These are phyloP conservation scores for Neurospora sp. DNA, from an alignment of 2,329 filamentous ascomycete species.

Conservation along the genomic window DNA sequence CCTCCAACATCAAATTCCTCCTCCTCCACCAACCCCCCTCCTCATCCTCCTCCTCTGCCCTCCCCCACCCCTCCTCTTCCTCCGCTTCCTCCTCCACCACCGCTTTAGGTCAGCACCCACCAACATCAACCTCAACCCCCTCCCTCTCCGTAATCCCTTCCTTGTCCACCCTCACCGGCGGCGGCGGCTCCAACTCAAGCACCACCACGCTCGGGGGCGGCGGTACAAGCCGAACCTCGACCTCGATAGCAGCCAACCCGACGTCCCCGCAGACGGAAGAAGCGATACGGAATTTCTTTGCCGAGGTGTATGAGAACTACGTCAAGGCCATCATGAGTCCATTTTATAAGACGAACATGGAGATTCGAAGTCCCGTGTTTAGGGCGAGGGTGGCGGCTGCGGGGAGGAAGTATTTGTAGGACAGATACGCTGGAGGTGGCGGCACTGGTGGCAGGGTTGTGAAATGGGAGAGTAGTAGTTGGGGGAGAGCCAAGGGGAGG, in stretches of 20 bases:
- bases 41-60: slow-evolving; percentile 16
- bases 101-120: slow-evolving; percentile 86
- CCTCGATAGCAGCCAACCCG: slow-evolving; percentile 74
- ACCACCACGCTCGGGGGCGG: background rate
- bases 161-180: slow-evolving; percentile 19
- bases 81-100: slow-evolving; percentile 94
- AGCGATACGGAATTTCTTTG: slow-evolving; percentile 88
- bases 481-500: background rate
- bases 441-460: too few relatives aligned
- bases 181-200: slow-evolving; percentile 7
- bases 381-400: slow-evolving; percentile 71
- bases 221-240: slow-evolving; percentile 43
- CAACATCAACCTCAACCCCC: slow-evolving; percentile 86
- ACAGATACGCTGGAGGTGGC: background rate
- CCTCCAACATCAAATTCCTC: slow-evolving; percentile 85
- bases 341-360: slow-evolving; percentile 80
- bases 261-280: slow-evolving; percentile 88
- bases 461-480: background rate
- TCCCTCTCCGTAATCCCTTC: slow-evolving; percentile 63
- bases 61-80: slow-evolving; percentile 39
- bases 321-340: slow-evolving; percentile 96
- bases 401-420: slow-evolving; percentile 81
- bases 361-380: slow-evolving; percentile 81
- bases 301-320: slow-evolving; percentile 93
- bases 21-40: slow-evolving; percentile 75